phyloP scores from a whole-genome alignment of 2,329 filamentous ascomycete genomes.

The Aspergillus sp. region DNA sequence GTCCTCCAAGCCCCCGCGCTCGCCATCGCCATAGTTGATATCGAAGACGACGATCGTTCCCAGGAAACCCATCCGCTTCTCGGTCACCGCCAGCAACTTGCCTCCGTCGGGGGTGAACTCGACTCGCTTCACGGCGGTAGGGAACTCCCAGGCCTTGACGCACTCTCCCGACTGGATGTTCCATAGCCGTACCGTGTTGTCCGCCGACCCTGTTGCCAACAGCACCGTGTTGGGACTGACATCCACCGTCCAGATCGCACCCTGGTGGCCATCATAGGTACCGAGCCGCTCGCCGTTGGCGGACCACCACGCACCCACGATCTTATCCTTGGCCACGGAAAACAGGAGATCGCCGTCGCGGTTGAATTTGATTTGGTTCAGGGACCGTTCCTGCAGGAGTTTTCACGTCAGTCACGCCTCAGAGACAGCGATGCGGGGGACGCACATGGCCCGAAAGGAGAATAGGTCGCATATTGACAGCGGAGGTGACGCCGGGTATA shows the following conservation, averaged over 20 bases:
- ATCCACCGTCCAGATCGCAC: slow-evolving; percentile 97
- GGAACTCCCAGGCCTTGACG: slow-evolving; percentile 96
- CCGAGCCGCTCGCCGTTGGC: slow-evolving; percentile 97
- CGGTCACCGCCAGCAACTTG: slow-evolving; percentile 84
- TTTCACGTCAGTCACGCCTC: slow-evolving; percentile 11
- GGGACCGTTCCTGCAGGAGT: slow-evolving; percentile 62
- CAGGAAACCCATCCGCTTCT: slow-evolving; percentile 96
- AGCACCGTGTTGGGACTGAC: slow-evolving; percentile 86
- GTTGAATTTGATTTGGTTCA: slow-evolving; percentile 94
- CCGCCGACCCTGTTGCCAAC: slow-evolving; percentile 88
- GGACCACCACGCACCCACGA: slow-evolving; percentile 93
- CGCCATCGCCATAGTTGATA: slow-evolving; percentile 64
- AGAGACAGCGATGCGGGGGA: slow-evolving; percentile 13
- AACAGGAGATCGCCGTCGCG: slow-evolving; percentile 94
- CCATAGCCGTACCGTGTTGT: slow-evolving; percentile 97
- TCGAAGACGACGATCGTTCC: slow-evolving; percentile 90
- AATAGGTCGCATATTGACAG: slow-evolving; percentile 81
- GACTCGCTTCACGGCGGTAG: slow-evolving; percentile 92
- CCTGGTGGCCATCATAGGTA: slow-evolving; percentile 93
- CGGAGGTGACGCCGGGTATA: slow-evolving; percentile 6
- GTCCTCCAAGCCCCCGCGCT: slow-evolving; percentile 50
- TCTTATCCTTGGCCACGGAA: slow-evolving; percentile 90
- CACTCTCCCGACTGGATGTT: slow-evolving; percentile 86
- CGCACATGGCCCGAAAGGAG: slow-evolving; percentile 82
- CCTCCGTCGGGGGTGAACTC: slow-evolving; percentile 94